Percentiles rank a stretch among this genome's conserved stretches.
phyloP scores from a whole-genome alignment of 345 rosid species.

The Ricinus communis region DNA sequence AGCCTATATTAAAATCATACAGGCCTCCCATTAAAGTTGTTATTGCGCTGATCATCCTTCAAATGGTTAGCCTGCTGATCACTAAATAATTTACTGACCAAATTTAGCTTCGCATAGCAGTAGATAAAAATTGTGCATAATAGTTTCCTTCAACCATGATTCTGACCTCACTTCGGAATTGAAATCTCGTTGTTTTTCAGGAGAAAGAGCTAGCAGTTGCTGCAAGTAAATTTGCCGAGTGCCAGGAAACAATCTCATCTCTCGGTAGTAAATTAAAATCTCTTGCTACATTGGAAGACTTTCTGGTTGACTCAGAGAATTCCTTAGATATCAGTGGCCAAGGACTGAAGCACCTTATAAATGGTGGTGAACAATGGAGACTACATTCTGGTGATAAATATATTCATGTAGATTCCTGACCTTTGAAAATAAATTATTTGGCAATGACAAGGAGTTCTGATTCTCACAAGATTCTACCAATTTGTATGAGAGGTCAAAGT shows the following conservation, averaged over 20 bases:
- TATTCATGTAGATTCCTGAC: slow-evolving; percentile 11
- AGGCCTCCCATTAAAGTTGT: background rate
- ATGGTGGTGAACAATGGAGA: slow-evolving; percentile 19
- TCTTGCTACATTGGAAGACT: slow-evolving; percentile 62
- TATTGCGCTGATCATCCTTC: background rate
- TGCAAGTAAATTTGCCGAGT: slow-evolving; percentile 69
- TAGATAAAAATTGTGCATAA: background rate
- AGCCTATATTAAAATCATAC: too few relatives aligned
- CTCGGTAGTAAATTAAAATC: slow-evolving; percentile 60
- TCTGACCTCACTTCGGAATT: background rate
- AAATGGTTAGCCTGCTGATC: background rate
- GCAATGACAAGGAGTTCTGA: slow-evolving; percentile 2
- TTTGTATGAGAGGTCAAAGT: slow-evolving; percentile 24
- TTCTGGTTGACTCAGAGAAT: slow-evolving; percentile 42
- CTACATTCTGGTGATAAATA: too few relatives aligned
- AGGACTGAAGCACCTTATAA: slow-evolving; percentile 14
- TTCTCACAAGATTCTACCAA: background rate
- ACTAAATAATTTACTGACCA: background rate
- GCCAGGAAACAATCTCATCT: slow-evolving; percentile 85
- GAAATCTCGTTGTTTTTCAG: slow-evolving; percentile 30
- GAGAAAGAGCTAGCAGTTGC: slow-evolving; percentile 68
- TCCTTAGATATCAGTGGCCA: slow-evolving; percentile 18
- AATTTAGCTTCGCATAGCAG: background rate
- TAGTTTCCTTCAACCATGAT: background rate
- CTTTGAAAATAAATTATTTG: slow-evolving; percentile 9